Evolutionary conservation across 176 grass and related monocot species (phyloP).

Genomic region (Lolium multiflorum): DNA sequence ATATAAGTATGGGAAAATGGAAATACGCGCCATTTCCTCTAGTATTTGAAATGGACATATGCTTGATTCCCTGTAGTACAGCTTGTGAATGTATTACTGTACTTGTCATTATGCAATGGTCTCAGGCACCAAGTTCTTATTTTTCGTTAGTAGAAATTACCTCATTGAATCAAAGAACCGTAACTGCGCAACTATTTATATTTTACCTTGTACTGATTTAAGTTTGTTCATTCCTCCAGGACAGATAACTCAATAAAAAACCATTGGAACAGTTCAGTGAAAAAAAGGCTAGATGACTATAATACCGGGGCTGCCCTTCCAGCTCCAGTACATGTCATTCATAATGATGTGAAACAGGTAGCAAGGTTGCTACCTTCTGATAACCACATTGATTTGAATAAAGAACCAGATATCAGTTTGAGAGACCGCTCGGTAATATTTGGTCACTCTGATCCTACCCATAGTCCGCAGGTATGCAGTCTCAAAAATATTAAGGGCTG

Average conservation of each 20-base stretch:
- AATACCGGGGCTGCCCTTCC: conserved; percentile 31
- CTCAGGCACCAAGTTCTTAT: background rate
- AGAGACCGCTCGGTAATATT: conserved; percentile 23
- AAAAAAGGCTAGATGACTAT: conserved; percentile 73
- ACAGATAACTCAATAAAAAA: conserved; percentile 98
- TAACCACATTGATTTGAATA: conserved; percentile 53
- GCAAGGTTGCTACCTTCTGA: conserved; percentile 1
- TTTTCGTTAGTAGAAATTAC: conserved; percentile 12
- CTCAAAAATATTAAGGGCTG: conserved; percentile 46
- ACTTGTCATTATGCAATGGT: background rate
- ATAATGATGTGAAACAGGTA: conserved; percentile 48
- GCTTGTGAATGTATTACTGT: background rate
- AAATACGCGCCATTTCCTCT: background rate
- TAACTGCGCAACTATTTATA: background rate
- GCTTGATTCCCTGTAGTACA: background rate
- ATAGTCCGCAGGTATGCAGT: conserved; percentile 36
- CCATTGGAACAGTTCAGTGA: conserved; percentile 97
- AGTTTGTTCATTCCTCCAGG: conserved; percentile 61
- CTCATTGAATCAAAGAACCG: conserved; percentile 13
- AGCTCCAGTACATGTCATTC: conserved; percentile 22
- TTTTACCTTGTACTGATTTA: conserved; percentile 26
- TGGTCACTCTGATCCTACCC: conserved; percentile 33
- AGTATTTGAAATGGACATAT: background rate
- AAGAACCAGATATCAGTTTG: conserved; percentile 36
- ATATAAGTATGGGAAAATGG: background rate